Conservation (phyloP, 1,284 basidiomycete genomes). For the Xerocomus minutiporus region DNA sequence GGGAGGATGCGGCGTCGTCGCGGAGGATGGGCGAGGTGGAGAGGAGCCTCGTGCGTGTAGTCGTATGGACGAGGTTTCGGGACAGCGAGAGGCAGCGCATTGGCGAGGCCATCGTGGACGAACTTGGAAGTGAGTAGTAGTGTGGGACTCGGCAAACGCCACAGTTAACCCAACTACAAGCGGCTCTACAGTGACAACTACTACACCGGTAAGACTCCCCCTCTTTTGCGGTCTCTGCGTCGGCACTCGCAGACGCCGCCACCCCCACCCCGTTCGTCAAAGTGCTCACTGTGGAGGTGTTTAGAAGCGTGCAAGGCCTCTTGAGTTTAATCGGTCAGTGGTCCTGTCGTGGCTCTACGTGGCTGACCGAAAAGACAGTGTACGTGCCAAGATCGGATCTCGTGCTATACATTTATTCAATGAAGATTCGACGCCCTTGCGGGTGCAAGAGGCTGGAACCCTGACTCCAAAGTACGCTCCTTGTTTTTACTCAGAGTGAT, state of each 20-base stretch:
- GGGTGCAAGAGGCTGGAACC: background rate
- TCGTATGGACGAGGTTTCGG: conserved; percentile 23
- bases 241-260: conserved; percentile 80
- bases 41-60: conserved; percentile 30
- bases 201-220: conserved; percentile 69
- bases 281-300: conserved; percentile 91
- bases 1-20: conserved; percentile 43
- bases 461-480: background rate
- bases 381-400: conserved; percentile 37
- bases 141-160: too few species aligned
- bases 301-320: conserved; percentile 86
- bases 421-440: background rate
- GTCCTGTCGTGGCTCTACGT: background rate
- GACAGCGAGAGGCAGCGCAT: conserved; percentile 35
- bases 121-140: too few species aligned
- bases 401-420: background rate
- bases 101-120: conserved; percentile 36
- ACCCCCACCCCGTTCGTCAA: conserved; percentile 92
- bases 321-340: conserved; percentile 86
- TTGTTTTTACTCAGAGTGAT: background rate
- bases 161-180: conserved; percentile 41
- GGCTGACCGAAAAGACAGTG: conserved; percentile 38
- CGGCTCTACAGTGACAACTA: conserved; percentile 80
- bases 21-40: conserved; percentile 41
- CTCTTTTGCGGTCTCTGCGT: conserved; percentile 86